Conservation (phyloP, 1,284 basidiomycete species). For the Leccinum huronense region DNA sequence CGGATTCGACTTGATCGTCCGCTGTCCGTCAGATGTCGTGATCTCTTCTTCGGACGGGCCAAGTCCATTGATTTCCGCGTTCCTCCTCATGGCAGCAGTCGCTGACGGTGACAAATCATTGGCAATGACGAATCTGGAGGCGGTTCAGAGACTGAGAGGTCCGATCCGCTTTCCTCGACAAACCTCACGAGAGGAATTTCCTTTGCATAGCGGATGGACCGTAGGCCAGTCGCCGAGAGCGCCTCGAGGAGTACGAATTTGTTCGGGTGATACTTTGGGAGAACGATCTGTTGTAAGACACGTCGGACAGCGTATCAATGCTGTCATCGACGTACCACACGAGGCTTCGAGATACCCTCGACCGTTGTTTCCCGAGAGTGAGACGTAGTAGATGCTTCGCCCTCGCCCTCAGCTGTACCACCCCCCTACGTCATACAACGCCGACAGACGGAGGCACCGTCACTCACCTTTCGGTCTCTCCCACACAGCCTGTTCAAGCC, state of each 20-base stretch:
- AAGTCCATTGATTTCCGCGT: constrained; percentile 87
- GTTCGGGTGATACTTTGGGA: constrained; percentile 50
- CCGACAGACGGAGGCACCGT: constrained; percentile 20
- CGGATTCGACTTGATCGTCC: constrained; percentile 20
- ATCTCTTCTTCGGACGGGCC: constrained; percentile 39
- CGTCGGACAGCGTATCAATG: background rate
- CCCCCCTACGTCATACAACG: background rate
- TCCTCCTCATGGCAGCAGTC: constrained; percentile 83
- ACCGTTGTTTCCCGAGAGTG: background rate
- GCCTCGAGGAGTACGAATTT: constrained; percentile 90
- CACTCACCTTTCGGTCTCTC: constrained; percentile 19
- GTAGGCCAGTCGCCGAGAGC: constrained; percentile 91
- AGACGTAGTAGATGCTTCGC: constrained; percentile 2
- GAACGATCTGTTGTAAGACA: constrained; percentile 5
- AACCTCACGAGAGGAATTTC: constrained; percentile 92
- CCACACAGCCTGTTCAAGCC: constrained; percentile 30
- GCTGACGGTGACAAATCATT: constrained; percentile 90
- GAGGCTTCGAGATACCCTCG: constrained; percentile 17
- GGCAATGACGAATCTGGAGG: constrained; percentile 75
- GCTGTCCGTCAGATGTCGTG: constrained; percentile 22
- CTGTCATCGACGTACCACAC: constrained; percentile 24
- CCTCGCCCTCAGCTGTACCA: constrained; percentile 9
- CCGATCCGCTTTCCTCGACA: constrained; percentile 10
- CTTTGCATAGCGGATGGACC: constrained; percentile 96
- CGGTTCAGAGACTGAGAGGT: constrained; percentile 8